Percentiles rank a stretch among this genome's conserved stretches.
Conservation (phyloP, 805 yeast species). For the Candida sanyiensis region DNA sequence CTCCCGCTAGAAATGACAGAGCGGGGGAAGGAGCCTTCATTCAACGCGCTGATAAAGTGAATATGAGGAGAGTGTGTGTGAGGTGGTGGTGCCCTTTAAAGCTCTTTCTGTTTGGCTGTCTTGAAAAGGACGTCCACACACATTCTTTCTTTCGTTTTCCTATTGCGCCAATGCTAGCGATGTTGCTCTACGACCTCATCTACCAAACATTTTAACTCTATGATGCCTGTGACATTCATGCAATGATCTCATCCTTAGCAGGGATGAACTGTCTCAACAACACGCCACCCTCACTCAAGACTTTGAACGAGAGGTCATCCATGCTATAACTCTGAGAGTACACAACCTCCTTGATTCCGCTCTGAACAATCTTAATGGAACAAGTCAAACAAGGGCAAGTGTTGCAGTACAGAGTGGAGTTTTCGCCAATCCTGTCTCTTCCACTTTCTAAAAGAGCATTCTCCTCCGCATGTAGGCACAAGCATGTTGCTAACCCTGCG, state of each 20-base stretch:
- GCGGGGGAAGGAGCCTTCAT: no score
- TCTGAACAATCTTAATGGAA: conserved; percentile 88
- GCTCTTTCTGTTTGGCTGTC: no score
- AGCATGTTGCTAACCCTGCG: conserved; percentile 68
- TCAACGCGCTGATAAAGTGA: no score
- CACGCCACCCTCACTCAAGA: conserved; percentile 71
- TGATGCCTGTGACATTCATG: not conserved
- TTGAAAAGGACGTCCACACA: no score
- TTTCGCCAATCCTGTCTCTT: conserved; percentile 66
- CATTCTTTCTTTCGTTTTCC: no score
- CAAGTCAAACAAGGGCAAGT: conserved; percentile 98
- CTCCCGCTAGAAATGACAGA: no score
- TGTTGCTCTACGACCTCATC: no score
- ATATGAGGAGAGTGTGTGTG: no score
- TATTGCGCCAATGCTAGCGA: no score
- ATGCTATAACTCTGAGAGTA: conserved; percentile 89
- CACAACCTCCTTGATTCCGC: conserved; percentile 87
- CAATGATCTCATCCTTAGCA: conserved; percentile 21
- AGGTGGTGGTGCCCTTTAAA: no score
- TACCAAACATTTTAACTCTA: not conserved
- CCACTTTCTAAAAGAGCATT: conserved; percentile 95
- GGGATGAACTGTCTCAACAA: conserved; percentile 52
- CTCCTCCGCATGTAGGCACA: conserved; percentile 96
- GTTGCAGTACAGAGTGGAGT: conserved; percentile 78
- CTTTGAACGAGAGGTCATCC: conserved; percentile 73